phyloP scores from a whole-genome alignment of 2,329 filamentous ascomycete species.

The Alternaria arborescens region DNA sequence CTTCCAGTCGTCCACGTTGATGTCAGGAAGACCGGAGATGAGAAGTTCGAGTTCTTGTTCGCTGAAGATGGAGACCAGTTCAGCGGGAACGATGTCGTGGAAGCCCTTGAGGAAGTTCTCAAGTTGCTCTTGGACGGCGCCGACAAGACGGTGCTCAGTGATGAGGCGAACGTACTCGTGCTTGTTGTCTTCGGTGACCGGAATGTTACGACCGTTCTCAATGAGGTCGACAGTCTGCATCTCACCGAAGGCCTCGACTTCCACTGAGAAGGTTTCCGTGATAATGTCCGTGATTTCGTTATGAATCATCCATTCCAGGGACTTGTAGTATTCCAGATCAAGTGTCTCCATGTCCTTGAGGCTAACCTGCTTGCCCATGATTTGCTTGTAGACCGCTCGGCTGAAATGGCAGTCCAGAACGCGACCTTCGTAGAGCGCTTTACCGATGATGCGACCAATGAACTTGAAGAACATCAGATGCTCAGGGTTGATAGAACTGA shows the following conservation, averaged over 20 bases:
- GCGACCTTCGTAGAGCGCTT: conserved; percentile 94
- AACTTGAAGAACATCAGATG: conserved; percentile 99
- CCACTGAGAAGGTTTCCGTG: conserved; percentile 93
- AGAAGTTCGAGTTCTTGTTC: conserved; percentile 96
- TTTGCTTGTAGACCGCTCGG: conserved; percentile 96
- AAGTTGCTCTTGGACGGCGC: conserved; percentile 93
- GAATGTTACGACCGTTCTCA: conserved; percentile 86
- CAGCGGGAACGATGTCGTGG: conserved; percentile 96
- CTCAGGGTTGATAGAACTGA: conserved; percentile 92
- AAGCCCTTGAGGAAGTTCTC: conserved; percentile 94
- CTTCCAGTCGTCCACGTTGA: conserved; percentile 99
- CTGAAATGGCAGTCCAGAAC: conserved; percentile 99
- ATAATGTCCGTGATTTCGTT: conserved; percentile 99
- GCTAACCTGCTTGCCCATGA: conserved; percentile 91
- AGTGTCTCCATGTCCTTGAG: conserved; percentile 99
- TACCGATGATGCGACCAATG: conserved; percentile 97
- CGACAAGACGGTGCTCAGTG: conserved; percentile 90
- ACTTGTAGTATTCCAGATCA: conserved; percentile 99
- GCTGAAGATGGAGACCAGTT: conserved; percentile 96
- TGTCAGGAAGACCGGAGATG: conserved; percentile 95
- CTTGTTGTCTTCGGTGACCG: conserved; percentile 98
- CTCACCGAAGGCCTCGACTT: conserved; percentile 93
- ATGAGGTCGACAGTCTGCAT: conserved; percentile 87
- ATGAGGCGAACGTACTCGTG: conserved; percentile 95
- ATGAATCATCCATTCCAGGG: conserved; percentile 95